Evolutionary conservation across 257 asterid species (phyloP), one percentile per base, ranked within the genome.

Genomic region (Plectranthus barbatus): DNA sequence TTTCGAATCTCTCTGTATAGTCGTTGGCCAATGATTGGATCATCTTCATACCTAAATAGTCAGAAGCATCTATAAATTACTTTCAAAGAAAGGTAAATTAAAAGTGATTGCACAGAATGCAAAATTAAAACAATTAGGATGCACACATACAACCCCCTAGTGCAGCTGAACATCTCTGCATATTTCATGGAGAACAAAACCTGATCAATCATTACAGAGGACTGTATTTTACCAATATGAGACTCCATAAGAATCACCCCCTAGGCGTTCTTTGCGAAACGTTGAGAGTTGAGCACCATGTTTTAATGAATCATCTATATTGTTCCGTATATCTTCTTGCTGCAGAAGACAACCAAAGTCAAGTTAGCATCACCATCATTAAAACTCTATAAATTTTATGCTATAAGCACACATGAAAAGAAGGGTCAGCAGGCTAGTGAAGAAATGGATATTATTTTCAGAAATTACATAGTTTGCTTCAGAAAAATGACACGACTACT

Each of bases 171-270:
- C 55, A 62, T 31, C 58, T 62, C 40, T 36, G 37, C 17, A 46
- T 56, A 61, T 17, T 13, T 44, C 65, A 26, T 3, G 4, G 39
- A 24, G 15, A 55, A 56, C 4, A 17, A 24, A 17, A 62, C 13
- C 18, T 12, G 10, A 64, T 23, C 47, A 21, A 48, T 46, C 39
- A 29, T 44, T 64, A 57, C 11, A 24, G 20, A 54, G 24, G 37
- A 49, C 23, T 63, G 64, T 24, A 44, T 39, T n/a, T 77, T 90
- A 93, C 99, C 99, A 93, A 75, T 93, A 93, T 42, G 96, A 86
- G 78, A 87, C 75, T 64, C 99, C 99, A 64, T 76, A 83, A 77
- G 99, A 87, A 83, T 90, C 97, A 58, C 97, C 97, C 50, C 99
- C 97, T 49, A 87, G 59, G 45, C 97, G 91, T 59, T 90, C 92